phyloP scores from a whole-genome alignment of 129 eudicot species.

The Flaveria sonorensis region DNA sequence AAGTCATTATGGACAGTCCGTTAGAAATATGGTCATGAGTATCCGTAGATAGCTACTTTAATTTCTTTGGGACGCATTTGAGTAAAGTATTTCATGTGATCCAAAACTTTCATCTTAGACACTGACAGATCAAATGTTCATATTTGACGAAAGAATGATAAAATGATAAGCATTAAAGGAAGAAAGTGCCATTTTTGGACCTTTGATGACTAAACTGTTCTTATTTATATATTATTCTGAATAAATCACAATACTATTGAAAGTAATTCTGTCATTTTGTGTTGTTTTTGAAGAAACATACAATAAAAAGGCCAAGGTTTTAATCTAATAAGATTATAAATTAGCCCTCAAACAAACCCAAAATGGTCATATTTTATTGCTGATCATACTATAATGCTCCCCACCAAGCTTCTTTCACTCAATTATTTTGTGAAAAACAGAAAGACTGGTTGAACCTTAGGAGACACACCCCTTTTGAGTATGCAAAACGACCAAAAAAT shows the following conservation, averaged over 20 bases:
- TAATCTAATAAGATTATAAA: conserved; percentile 29
- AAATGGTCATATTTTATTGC: conserved; percentile 29
- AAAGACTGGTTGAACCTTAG: conserved; percentile 5
- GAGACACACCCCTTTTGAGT: conserved; percentile 17
- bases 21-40: too few relatives aligned
- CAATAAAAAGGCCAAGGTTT: conserved; percentile 27
- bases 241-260: conserved; percentile 25
- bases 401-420: conserved; percentile 15
- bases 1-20: too few relatives aligned
- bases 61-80: background rate
- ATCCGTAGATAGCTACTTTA: background rate
- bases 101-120: conserved; percentile 17
- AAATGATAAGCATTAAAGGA: conserved; percentile 34
- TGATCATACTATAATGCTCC: conserved; percentile 23
- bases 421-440: background rate
- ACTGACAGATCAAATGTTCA: conserved; percentile 25
- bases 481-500: conserved; percentile 20
- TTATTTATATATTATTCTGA: conserved; percentile 7
- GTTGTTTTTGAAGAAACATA: conserved; percentile 24
- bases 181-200: conserved; percentile 37
- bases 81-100: conserved; percentile 15
- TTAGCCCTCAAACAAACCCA: conserved; percentile 24
- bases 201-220: conserved; percentile 35
- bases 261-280: conserved; percentile 29
- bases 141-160: conserved; percentile 29